Percentiles rank a stretch among this genome's conserved stretches.
phyloP scores from a whole-genome alignment of 2,329 filamentous ascomycete genomes.

The Fusarium sp. region DNA sequence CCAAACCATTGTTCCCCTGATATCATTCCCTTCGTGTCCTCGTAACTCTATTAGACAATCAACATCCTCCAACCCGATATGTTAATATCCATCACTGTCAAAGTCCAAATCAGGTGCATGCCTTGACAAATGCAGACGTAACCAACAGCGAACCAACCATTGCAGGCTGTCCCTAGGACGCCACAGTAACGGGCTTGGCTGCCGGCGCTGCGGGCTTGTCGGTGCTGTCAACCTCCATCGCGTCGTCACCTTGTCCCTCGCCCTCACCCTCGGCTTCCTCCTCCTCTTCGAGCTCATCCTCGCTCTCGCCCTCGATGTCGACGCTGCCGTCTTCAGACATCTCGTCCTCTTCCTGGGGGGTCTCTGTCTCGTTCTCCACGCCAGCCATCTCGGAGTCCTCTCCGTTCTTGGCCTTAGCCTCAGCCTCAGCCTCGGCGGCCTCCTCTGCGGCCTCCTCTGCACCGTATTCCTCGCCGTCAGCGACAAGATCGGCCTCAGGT shows the following conservation, averaged over 20 bases:
- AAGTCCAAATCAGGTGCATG: slow-evolving; percentile 27
- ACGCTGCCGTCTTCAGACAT: slow-evolving; percentile 80
- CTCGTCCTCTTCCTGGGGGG: slow-evolving; percentile 71
- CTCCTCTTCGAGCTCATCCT: slow-evolving; percentile 77
- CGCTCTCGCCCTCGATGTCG: slow-evolving; percentile 81
- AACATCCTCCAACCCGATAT: slow-evolving; percentile 24
- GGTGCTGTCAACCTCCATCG: slow-evolving; percentile 61
- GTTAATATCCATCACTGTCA: slow-evolving; percentile 31
- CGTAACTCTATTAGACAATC: slow-evolving; percentile 45
- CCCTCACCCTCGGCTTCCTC: slow-evolving; percentile 48
- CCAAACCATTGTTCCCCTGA: slow-evolving; percentile 32
- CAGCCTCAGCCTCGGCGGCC: slow-evolving; percentile 62
- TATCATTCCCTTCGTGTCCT: slow-evolving; percentile 47
- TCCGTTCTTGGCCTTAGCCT: slow-evolving; percentile 61
- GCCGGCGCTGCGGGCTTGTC: slow-evolving; percentile 50
- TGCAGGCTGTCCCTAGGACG: slow-evolving; percentile 40
- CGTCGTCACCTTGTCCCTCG: slow-evolving; percentile 50
- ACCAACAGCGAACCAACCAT: slow-evolving; percentile 16
- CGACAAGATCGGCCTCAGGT: slow-evolving; percentile 88
- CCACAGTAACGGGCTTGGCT: slow-evolving; percentile 50
- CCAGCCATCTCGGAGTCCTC: slow-evolving; percentile 83
- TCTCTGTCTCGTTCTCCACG: slow-evolving; percentile 62
- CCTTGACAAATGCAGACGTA: slow-evolving; percentile 26
- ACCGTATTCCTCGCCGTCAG: slow-evolving; percentile 90
- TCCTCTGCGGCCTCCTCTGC: slow-evolving; percentile 86